Base-by-base conservation (phyloP, 192 early-diverging fungal species). In the Lunasporangiospora selenospora region DNA sequence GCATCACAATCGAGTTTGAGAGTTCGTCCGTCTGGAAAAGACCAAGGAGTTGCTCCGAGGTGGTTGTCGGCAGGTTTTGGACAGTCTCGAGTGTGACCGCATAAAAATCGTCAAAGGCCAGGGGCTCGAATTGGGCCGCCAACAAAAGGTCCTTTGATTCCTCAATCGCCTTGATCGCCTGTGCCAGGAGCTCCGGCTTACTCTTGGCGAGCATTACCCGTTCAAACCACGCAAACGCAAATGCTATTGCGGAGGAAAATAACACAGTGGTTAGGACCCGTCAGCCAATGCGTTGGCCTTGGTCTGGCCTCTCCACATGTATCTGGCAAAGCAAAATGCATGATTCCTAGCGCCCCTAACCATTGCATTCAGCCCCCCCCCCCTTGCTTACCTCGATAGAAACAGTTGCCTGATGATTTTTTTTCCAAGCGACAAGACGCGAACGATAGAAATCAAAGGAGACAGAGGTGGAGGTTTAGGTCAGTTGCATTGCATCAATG, bases 181-280 rank as follows among this genome's bases (percentile, higher is more conserved):
- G 27, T 4, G 51, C 33, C 31, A 63, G 66, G 16, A 76, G 23
- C 36, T 46, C 41, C 12, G 56, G 58, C 24, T 66, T 58, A 21
- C 40, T 31, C 44, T 51, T 64, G 21, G 61, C 60, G n/a, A 81
- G 36, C 57, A 79, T 54, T 12, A 79, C 56, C 30, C 80, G 61
- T 58, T 85, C 86, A 52, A 87, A 87, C 83, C 83, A 87, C 5
- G 86, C 86, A 77, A 85, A 87, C 13, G 73, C 80, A 60, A 87
- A 77, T 6, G 86, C 85, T 86, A 55, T n/a, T n/a, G n/a, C n/a
- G n/a, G n/a, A n/a, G n/a, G n/a, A n/a, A n/a, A n/a, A n/a, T n/a
- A n/a, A n/a, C n/a, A n/a, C n/a, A n/a, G n/a, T n/a, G n/a, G n/a
- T n/a, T n/a, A n/a, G n/a, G n/a, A n/a, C n/a, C n/a, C n/a, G n/a